A percentile compares a stretch with the other conserved stretches of the same genome.
Evolutionary conservation across 1,284 basidiomycete species (phyloP).

Genomic region (Sporisorium exsertum): DNA sequence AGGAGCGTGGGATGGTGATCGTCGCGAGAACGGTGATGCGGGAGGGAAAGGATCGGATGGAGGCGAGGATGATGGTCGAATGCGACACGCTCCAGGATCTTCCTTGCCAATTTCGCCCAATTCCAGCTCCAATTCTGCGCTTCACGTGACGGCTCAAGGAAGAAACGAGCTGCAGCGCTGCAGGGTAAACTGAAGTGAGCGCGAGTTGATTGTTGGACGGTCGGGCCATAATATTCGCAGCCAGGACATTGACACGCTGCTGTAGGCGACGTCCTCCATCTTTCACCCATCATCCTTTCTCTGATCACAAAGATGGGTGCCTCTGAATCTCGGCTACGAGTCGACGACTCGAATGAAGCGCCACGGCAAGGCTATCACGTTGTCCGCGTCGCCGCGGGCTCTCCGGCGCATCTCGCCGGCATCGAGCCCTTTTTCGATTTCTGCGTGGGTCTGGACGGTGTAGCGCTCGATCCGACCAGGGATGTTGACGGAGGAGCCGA

Average conservation of each 20-base stretch:
- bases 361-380: slow-evolving; percentile 67
- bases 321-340: slow-evolving; percentile 41
- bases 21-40: not conserved
- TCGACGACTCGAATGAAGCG: slow-evolving; percentile 52
- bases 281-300: not conserved
- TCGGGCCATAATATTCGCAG: slow-evolving; percentile 26
- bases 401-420: slow-evolving; percentile 76
- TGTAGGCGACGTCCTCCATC: not conserved
- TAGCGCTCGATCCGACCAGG: slow-evolving; percentile 55
- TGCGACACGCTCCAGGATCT: slow-evolving; percentile 25
- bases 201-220: slow-evolving; percentile 23
- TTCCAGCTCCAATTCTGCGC: slow-evolving; percentile 3
- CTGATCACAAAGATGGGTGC: slow-evolving; percentile 34
- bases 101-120: slow-evolving; percentile 21
- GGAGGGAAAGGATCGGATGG: slow-evolving; percentile 12
- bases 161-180: slow-evolving; percentile 10
- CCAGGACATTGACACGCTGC: slow-evolving; percentile 13
- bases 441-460: slow-evolving; percentile 83
- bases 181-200: not conserved
- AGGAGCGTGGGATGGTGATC: slow-evolving; percentile 9
- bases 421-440: slow-evolving; percentile 98
- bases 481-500: slow-evolving; percentile 49
- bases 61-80: slow-evolving; percentile 11
- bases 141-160: slow-evolving; percentile 38
- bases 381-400: slow-evolving; percentile 68